Evolutionary conservation across 306 rosid genomes (phyloP), one percentile per base, ranked within the genome.

Genomic region (Comarum palustre): DNA sequence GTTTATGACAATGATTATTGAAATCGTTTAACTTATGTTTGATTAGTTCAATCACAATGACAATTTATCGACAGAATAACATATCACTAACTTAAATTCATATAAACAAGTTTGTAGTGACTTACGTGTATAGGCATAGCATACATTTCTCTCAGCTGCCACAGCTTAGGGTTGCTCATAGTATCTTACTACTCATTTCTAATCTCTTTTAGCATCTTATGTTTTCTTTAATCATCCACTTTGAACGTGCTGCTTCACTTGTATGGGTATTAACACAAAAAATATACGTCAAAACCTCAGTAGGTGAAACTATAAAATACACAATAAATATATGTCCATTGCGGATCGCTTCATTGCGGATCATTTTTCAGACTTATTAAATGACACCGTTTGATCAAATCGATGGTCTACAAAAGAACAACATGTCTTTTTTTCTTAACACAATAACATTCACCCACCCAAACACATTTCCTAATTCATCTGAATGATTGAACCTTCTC

Each of bases 191-290:
- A 20, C 9, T 32, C 3, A n/a, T 17, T 34, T 38, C 25, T 38
- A 15, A 14, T 16, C 31, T 41, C 29, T 32, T 9, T 31, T 25
- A 32, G 42, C 27, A 57, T 72, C 19, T 9, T 38, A 41, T 41
- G 43, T 27, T 41, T 72, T 41, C 42, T 58, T 48, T 72, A 42
- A 58, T 72, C 43, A 42, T 72, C 68, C 67, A 73, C 80, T 27
- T 84, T 69, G 81, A 79, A 72, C 72, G 69, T 67, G 73, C 80
- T 60, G 48, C 81, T 81, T 80, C 89, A 86, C 85, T 86, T 83
- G 84, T 70, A 42, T 47, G 51, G 82, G 64, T 71, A 48, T 63
- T 12, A 71, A 39, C 22, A 71, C 22, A 70, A 48, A 52, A 36
- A 54, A 32, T 32, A 32, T 14, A 16, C 38, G 31, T 39, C 22